Base-by-base conservation (phyloP, 805 yeast species). In the Phaffomyces thermotolerans region DNA sequence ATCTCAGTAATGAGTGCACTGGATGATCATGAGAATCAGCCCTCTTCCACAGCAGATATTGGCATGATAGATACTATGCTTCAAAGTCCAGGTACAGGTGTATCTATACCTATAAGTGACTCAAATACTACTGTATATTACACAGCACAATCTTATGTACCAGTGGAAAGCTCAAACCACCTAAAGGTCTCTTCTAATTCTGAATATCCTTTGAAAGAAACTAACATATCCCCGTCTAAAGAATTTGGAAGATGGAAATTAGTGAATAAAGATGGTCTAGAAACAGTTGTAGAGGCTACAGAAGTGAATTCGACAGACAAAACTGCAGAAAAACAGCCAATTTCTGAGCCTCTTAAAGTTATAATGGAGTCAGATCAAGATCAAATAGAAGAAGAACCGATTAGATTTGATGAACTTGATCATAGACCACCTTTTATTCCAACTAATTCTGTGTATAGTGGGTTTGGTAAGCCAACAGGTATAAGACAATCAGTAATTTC, bases 401-500 rank as follows among this genome's bases (percentile, higher is more conserved):
- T 27, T 2, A 25, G 25, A 8, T 41, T 37, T 27, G 50, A 51
- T 29, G 50, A 43, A 27, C 36, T 51, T 12, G 43, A 36, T 1
- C 60, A 53, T 30, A 36, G 39, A 14, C 59, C 60, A 3, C 61
- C 60, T 3, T 47, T 35, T 36, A 15, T 41, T 9, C 57, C 56
- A 6, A 41, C 29, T 6, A 10, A 27, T 2, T 48, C 43, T 8
- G 44, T 34, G 2, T 46, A 46, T 45, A 18, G 44, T 14, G 41
- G 59, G 0, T 42, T 46, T 35, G 54, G 57, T 0, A 56, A 41
- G 24, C 50, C 58, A 22, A 46, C 29, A 27, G 29, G 43, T 1
- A 36, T 65, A 8, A 52, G 66, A 38, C 54, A 57, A n/a, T 44
- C 56, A 15, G 58, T 64, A 3, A 47, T 54, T 8, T 41, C 52